These are phyloP conservation scores for Arabidopsis hybrid DNA, from an alignment of 441 rosid genomes.

Conservation along the genomic window DNA sequence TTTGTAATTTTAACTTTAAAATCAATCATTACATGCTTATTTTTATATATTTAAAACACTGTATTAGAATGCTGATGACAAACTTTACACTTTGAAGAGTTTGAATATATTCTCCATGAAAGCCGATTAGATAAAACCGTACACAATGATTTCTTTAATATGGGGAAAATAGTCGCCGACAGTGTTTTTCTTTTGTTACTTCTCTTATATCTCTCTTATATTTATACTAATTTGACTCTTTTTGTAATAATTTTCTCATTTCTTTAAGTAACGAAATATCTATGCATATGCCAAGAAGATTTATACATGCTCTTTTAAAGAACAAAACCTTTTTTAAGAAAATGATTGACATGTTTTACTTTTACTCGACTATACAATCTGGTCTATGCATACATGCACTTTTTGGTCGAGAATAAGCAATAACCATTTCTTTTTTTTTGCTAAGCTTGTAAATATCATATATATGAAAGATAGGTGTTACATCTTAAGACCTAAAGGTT, in stretches of 20 bases:
- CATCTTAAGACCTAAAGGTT: too few relatives aligned
- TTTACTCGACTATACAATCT: background rate
- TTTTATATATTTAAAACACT: background rate
- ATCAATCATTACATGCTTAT: background rate
- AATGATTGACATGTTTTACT: background rate
- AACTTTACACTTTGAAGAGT: background rate
- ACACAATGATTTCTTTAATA: background rate
- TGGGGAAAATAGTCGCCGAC: background rate
- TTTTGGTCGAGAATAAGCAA: background rate
- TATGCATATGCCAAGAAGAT: background rate
- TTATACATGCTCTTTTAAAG: background rate
- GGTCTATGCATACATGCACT: background rate
- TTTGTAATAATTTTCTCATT: background rate
- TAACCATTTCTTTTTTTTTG: too few relatives aligned
- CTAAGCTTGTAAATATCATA: too few relatives aligned
- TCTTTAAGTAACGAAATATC: background rate
- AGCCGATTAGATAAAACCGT: background rate
- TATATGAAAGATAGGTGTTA: too few relatives aligned
- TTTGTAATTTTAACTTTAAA: background rate
- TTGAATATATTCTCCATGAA: too few relatives aligned
- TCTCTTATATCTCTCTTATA: background rate
- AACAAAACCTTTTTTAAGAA: too few relatives aligned
- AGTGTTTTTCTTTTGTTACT: background rate
- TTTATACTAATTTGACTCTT: too few relatives aligned
- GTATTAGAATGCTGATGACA: background rate